Evolutionary conservation across 192 early-diverging fungal species (phyloP).

Genomic region (Coemansia sp.): DNA sequence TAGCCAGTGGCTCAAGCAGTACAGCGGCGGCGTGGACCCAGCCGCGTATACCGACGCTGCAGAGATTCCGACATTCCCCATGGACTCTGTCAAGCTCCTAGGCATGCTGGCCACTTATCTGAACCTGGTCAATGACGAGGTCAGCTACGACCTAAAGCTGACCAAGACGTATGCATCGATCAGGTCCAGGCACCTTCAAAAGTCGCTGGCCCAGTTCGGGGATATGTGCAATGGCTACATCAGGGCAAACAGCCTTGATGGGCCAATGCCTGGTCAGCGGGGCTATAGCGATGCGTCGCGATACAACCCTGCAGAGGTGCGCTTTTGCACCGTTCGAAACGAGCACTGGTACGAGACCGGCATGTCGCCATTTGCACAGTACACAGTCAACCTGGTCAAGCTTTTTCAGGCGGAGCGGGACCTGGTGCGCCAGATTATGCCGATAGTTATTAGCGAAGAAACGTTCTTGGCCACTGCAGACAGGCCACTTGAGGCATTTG

Average conservation of each 20-base stretch:
- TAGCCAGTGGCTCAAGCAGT: conserved; percentile 57
- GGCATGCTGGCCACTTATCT: conserved; percentile 57
- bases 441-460: conserved; percentile 46
- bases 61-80: conserved; percentile 51
- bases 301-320: conserved; percentile 28
- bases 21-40: conserved; percentile 53
- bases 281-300: conserved; percentile 23
- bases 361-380: conserved; percentile 49
- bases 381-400: conserved; percentile 52
- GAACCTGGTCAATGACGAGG: conserved; percentile 53
- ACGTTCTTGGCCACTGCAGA: conserved; percentile 34
- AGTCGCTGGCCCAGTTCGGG: conserved; percentile 53
- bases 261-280: conserved; percentile 17
- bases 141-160: conserved; percentile 50
- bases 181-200: conserved; percentile 45
- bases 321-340: conserved; percentile 48
- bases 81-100: conserved; percentile 53
- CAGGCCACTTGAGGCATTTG: conserved; percentile 41
- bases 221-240: conserved; percentile 49
- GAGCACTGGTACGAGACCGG: conserved; percentile 54
- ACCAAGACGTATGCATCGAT: conserved; percentile 50
- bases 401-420: conserved; percentile 54
- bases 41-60: conserved; percentile 46
- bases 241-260: conserved; percentile 29
- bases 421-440: conserved; percentile 52